Evolutionary conservation across 2,329 filamentous ascomycete species (phyloP).

Genomic region (Talaromyces albobiverticillius): DNA sequence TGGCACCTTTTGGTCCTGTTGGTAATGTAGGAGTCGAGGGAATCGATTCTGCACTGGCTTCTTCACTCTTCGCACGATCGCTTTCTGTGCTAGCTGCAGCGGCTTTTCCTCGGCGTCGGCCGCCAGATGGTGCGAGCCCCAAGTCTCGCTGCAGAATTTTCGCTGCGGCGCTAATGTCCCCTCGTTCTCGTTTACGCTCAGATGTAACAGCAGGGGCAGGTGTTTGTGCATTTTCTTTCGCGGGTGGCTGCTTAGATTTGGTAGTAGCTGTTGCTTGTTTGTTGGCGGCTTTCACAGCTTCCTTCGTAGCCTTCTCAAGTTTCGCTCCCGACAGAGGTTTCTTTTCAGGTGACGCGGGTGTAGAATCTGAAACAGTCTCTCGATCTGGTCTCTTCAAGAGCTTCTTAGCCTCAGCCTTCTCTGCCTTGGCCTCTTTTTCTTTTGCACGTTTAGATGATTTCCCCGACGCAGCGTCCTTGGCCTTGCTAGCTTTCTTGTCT

Average conservation of each 20-base stretch:
- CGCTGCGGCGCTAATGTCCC: constrained; percentile 51
- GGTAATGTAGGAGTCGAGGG: constrained; percentile 10
- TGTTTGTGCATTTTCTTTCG: constrained; percentile 13
- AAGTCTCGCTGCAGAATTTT: constrained; percentile 63
- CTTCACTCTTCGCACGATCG: constrained; percentile 20
- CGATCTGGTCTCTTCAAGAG: constrained; percentile 39
- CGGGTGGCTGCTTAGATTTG: constrained; percentile 25
- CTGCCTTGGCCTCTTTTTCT: constrained; percentile 38
- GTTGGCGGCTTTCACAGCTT: constrained; percentile 59
- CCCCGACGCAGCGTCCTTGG: constrained; percentile 57
- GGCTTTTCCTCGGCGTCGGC: constrained; percentile 35
- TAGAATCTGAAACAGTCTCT: constrained; percentile 24
- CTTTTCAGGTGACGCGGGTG: constrained; percentile 27
- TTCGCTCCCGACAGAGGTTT: constrained; percentile 24
- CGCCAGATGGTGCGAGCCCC: constrained; percentile 49
- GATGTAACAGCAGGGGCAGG: constrained; percentile 31
- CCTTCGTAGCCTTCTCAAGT: constrained; percentile 60
- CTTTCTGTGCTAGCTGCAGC: constrained; percentile 22
- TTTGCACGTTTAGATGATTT: constrained; percentile 40
- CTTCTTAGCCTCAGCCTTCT: constrained; percentile 42
- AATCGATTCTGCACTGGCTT: constrained; percentile 7
- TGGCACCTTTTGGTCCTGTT: constrained; percentile 9
- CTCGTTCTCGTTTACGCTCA: constrained; percentile 54
- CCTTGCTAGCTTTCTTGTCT: constrained; percentile 83
- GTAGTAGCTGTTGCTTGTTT: constrained; percentile 29